Evolutionary conservation across 176 grass and related monocot genomes (phyloP).

Genomic region (Carex kokanica): DNA sequence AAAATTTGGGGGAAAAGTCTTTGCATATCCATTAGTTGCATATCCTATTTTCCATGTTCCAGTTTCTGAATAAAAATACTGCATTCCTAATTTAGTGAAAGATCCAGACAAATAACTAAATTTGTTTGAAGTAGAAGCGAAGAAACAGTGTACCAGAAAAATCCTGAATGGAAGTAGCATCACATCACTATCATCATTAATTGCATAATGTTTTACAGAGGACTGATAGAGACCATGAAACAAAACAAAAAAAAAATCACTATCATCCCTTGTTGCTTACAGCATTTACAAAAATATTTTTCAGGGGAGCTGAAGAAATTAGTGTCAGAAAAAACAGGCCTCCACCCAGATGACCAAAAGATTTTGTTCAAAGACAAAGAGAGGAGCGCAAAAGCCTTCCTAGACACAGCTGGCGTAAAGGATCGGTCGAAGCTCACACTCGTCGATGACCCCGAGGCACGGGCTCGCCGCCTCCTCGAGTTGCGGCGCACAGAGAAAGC

Average conservation of each 20-base stretch:
- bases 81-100: constrained; percentile 1
- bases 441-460: constrained; percentile 73
- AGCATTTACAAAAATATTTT: not conserved
- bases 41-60: not conserved
- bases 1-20: not conserved
- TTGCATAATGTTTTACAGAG: constrained; percentile 5
- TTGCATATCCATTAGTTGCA: not conserved
- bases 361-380: constrained; percentile 89
- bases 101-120: constrained; percentile 11
- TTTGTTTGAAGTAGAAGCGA: not conserved
- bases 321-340: constrained; percentile 52
- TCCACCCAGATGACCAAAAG: constrained; percentile 88
- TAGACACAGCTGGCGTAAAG: constrained; percentile 76
- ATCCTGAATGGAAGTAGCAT: constrained; percentile 10
- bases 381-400: constrained; percentile 72
- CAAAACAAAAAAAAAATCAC: not conserved
- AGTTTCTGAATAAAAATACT: not conserved
- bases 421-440: constrained; percentile 80
- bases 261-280: not conserved
- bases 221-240: constrained; percentile 14
- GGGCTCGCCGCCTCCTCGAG: constrained; percentile 79
- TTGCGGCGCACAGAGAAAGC: constrained; percentile 54
- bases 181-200: constrained; percentile 25
- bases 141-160: not conserved
- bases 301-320: constrained; percentile 86